phyloP scores from a whole-genome alignment of 345 rosid genomes.

The Leavenworthia alabamica region DNA sequence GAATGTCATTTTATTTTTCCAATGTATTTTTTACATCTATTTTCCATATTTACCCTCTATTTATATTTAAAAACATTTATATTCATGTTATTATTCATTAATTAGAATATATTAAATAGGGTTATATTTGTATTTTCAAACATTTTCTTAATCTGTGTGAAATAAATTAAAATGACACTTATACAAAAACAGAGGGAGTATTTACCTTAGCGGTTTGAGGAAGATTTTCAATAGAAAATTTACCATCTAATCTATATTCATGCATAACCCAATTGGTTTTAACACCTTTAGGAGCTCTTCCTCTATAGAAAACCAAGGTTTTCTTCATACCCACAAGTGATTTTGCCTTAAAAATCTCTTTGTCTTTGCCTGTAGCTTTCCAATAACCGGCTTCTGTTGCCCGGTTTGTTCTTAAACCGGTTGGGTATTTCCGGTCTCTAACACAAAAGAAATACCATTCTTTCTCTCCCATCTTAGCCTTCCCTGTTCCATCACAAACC shows the following conservation, averaged over 20 bases:
- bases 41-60: too few relatives aligned
- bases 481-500: constrained; percentile 7
- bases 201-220: constrained; percentile 56
- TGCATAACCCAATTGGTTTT: constrained; percentile 88
- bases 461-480: constrained; percentile 41
- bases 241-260: constrained; percentile 74
- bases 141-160: too few relatives aligned
- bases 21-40: too few relatives aligned
- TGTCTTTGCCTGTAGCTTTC: constrained; percentile 74
- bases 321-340: constrained; percentile 89
- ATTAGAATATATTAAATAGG: too few relatives aligned
- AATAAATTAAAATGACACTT: too few relatives aligned
- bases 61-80: too few relatives aligned
- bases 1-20: too few relatives aligned
- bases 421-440: constrained; percentile 72
- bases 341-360: constrained; percentile 41
- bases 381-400: constrained; percentile 52
- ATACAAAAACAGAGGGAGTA: too few relatives aligned
- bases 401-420: constrained; percentile 62
- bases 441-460: constrained; percentile 80
- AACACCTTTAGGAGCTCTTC: constrained; percentile 78
- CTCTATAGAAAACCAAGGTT: constrained; percentile 78
- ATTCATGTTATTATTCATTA: too few relatives aligned
- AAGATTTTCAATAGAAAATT: constrained; percentile 44
- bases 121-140: too few relatives aligned